Evolutionary conservation across 495 filamentous ascomycete species (phyloP).

Genomic region (Poronia punctata): DNA sequence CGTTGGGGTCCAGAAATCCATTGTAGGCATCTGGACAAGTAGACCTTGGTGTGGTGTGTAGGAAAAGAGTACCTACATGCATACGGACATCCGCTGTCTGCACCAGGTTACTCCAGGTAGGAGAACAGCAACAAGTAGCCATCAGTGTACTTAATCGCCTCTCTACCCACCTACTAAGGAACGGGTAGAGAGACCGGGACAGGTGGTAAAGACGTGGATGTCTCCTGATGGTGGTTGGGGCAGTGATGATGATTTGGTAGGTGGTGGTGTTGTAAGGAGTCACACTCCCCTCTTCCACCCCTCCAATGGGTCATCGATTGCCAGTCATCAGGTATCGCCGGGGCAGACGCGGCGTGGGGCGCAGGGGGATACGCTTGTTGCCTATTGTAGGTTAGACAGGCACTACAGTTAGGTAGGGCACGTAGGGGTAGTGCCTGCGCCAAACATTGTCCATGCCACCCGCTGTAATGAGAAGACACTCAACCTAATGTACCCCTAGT

Average conservation of each 20-base stretch:
- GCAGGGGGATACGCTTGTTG: conserved; percentile 21
- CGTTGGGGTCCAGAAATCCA: too few species aligned
- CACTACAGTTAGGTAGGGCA: too few species aligned
- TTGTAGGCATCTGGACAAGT: too few species aligned
- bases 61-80: too few species aligned
- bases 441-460: conserved; percentile 3
- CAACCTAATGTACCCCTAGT: conserved; percentile 14
- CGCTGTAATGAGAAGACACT: neutral
- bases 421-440: neutral
- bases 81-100: too few species aligned
- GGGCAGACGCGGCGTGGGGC: conserved; percentile 21
- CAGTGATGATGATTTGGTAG: conserved; percentile 2
- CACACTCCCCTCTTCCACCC: conserved; percentile 20
- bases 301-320: conserved; percentile 20
- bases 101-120: too few species aligned
- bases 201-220: conserved; percentile 22
- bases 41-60: too few species aligned
- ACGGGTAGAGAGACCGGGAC: conserved; percentile 1
- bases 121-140: too few species aligned
- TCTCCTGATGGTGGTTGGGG: conserved; percentile 21
- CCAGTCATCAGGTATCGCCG: conserved; percentile 24
- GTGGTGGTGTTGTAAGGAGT: conserved; percentile 17
- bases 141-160: too few species aligned
- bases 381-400: conserved; percentile 10
- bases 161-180: neutral